These are phyloP conservation scores for Pichia californica DNA, from an alignment of 805 yeast genomes.

Conservation along the genomic window DNA sequence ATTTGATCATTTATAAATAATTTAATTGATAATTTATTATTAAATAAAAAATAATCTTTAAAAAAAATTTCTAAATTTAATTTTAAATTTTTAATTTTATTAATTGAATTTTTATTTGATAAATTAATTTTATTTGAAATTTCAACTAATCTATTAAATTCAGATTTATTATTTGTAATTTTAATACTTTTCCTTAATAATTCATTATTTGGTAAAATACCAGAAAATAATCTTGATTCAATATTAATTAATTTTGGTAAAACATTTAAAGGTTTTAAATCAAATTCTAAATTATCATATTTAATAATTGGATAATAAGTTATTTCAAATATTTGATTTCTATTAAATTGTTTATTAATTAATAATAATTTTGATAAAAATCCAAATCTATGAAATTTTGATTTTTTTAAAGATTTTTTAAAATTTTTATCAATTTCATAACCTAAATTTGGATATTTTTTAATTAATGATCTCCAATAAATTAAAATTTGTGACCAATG, in stretches of 20 bases:
- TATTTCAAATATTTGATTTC: background rate
- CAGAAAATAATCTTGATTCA: slow-evolving; percentile 20
- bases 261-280: slow-evolving; percentile 6
- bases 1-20: slow-evolving; percentile 8
- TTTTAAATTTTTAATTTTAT: slow-evolving; percentile 8
- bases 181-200: slow-evolving; percentile 14
- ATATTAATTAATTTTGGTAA: slow-evolving; percentile 17
- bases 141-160: slow-evolving; percentile 12
- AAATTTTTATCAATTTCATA: slow-evolving; percentile 16
- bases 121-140: slow-evolving; percentile 6
- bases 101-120: too few relatives aligned
- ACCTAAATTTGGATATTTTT: slow-evolving; percentile 18
- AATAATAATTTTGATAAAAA: slow-evolving; percentile 9
- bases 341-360: slow-evolving; percentile 4
- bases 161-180: slow-evolving; percentile 12
- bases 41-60: slow-evolving; percentile 18
- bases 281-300: slow-evolving; percentile 5
- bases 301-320: slow-evolving; percentile 10
- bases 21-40: slow-evolving; percentile 7
- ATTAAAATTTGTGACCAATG: slow-evolving; percentile 15
- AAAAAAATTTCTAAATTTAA: slow-evolving; percentile 17
- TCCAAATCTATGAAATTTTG: slow-evolving; percentile 5
- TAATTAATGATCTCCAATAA: slow-evolving; percentile 18
- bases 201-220: slow-evolving; percentile 21
- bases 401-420: slow-evolving; percentile 6